Conservation (phyloP, 805 yeast genomes). For the Osmozyma mogii region DNA sequence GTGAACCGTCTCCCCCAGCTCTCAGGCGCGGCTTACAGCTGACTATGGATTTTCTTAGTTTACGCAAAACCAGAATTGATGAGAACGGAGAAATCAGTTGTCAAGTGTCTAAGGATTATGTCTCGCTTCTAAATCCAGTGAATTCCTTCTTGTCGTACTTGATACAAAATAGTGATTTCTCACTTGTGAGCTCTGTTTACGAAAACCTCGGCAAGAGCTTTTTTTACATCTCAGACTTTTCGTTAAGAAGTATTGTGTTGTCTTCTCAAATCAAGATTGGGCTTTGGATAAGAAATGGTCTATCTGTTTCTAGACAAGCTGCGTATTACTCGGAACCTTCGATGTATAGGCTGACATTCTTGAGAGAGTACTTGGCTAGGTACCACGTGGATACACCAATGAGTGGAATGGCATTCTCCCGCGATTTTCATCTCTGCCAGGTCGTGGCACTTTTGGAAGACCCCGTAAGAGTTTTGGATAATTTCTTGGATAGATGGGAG, state of each 20-base stretch:
- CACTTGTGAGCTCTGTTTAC: constrained; percentile 10
- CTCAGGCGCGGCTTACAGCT: constrained; percentile 27
- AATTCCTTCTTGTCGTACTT: constrained; percentile 47
- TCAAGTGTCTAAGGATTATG: constrained; percentile 41
- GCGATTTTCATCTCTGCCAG: constrained; percentile 42
- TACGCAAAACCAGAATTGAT: constrained; percentile 16
- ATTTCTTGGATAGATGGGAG: constrained; percentile 51
- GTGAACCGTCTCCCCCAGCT: constrained; percentile 6
- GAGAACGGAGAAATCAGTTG: constrained; percentile 27
- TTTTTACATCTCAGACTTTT: constrained; percentile 44
- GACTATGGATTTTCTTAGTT: constrained; percentile 21
- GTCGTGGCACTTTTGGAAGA: constrained; percentile 32
- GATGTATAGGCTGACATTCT: background rate
- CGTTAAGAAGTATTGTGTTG: constrained; percentile 53
- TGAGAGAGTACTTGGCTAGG: too few species aligned
- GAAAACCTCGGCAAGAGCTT: constrained; percentile 16
- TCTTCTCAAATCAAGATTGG: constrained; percentile 55
- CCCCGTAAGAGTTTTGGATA: constrained; percentile 25
- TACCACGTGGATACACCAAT: constrained; percentile 39
- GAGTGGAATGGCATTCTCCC: constrained; percentile 32
- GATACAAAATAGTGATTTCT: constrained; percentile 24
- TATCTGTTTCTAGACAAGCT: constrained; percentile 43
- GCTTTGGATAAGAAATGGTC: constrained; percentile 71
- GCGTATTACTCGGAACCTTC: constrained; percentile 36
- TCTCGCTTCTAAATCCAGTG: constrained; percentile 54